A percentile compares a stretch with the other conserved stretches of the same genome.
Conservation (phyloP, 495 filamentous ascomycete species). For the Saxispiralis lemnorum region DNA sequence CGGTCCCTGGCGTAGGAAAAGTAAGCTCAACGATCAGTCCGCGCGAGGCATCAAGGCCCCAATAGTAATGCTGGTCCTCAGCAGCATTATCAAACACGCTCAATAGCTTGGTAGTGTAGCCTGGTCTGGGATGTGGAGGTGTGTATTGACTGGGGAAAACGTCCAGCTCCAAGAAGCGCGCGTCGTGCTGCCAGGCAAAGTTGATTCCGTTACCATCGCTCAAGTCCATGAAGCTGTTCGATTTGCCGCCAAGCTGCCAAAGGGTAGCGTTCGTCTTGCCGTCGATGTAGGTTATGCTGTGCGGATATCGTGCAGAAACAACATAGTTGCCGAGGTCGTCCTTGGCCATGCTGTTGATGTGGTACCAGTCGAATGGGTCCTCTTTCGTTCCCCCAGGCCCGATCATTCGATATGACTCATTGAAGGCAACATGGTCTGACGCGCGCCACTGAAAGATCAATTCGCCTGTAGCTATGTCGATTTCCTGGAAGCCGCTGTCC, state of each 20-base stretch:
- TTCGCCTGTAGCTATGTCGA: slow-evolving; percentile 17
- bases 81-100: slow-evolving; percentile 20
- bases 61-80: slow-evolving; percentile 5
- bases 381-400: slow-evolving; percentile 5
- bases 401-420: slow-evolving; percentile 14
- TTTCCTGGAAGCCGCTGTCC: slow-evolving; percentile 20
- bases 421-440: slow-evolving; percentile 22
- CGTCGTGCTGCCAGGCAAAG: slow-evolving; percentile 21
- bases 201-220: slow-evolving; percentile 9
- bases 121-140: background rate
- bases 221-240: slow-evolving; percentile 17
- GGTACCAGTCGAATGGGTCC: slow-evolving; percentile 20
- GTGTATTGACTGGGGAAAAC: slow-evolving; percentile 3
- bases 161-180: slow-evolving; percentile 7
- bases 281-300: slow-evolving; percentile 18
- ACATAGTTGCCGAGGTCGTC: slow-evolving; percentile 20
- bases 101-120: slow-evolving; percentile 8
- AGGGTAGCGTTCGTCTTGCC: slow-evolving; percentile 15
- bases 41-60: background rate
- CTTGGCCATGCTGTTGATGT: slow-evolving; percentile 24
- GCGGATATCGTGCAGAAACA: slow-evolving; percentile 16
- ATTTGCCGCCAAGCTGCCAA: slow-evolving; percentile 19
- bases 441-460: slow-evolving; percentile 28
- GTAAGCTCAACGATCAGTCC: slow-evolving; percentile 6
- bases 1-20: slow-evolving; percentile 1